These are phyloP conservation scores for Septoria linicola DNA, from an alignment of 2,329 filamentous ascomycete genomes.

Conservation along the genomic window DNA sequence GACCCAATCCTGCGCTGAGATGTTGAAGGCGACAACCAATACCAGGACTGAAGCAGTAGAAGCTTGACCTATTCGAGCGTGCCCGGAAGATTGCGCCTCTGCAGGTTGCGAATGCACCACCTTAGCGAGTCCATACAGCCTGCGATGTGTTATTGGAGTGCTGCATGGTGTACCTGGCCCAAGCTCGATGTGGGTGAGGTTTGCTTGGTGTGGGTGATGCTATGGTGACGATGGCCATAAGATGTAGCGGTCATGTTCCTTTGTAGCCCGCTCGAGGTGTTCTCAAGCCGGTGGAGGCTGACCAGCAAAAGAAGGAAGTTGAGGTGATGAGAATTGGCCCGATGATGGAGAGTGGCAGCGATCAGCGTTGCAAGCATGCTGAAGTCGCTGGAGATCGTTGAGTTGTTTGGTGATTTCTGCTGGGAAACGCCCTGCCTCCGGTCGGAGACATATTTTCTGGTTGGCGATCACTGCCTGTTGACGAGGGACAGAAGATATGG, in stretches of 20 bases:
- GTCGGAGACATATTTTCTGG: neutral
- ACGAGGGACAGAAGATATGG: neutral
- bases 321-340: neutral
- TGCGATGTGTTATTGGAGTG: neutral
- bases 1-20: neutral
- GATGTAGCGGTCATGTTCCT: neutral
- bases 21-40: neutral
- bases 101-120: conserved; percentile 3
- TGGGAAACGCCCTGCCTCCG: neutral
- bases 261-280: neutral
- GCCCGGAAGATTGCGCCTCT: conserved; percentile 5
- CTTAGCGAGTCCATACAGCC: conserved; percentile 12
- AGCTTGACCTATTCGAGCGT: conserved; percentile 6
- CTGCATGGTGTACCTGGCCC: conserved; percentile 12
- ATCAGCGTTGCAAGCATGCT: neutral
- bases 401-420: conserved; percentile 1
- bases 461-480: neutral
- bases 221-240: conserved; percentile 13
- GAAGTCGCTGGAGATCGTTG: conserved; percentile 1
- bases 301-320: neutral
- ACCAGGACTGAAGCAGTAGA: neutral
- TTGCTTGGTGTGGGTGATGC: conserved; percentile 10
- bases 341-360: neutral
- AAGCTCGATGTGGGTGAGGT: conserved; percentile 9
- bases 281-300: neutral